Evolutionary conservation across 768 basidiomycete genomes (phyloP), one percentile per base, ranked within the genome.

Genomic region (Lentinula boryana): DNA sequence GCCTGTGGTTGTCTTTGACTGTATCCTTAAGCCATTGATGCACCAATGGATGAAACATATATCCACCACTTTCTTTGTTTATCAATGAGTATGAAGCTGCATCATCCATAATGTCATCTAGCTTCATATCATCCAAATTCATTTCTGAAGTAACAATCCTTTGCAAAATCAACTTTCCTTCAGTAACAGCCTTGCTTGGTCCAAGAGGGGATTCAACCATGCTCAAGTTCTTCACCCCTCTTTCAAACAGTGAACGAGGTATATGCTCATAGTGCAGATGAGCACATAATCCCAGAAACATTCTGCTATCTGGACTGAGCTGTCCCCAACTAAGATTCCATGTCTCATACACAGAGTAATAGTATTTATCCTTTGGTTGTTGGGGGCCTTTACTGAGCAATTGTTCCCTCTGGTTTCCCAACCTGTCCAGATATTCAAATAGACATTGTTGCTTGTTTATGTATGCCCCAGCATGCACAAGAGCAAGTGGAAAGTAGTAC

Each of bases 401-500:
- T 0, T 52, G 15, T n/a, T 40, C 12, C 16, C 50, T 3, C 2
- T 52, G 33, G 8, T 31, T 41, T n/a, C 32, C 6, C 3, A 36
- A 38, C n/a, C 18, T 31, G 18, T 32, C 41, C 2, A 60, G 35
- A 27, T 60, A 60, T 6, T 5, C 41, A 15, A 21, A 16, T 4
- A 60, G 38, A 21, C 52, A 46, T 3, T 50, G 32, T 18, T 40
- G 40, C 12, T 53, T 32, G 4, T 9, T 23, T 32, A 53, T 60
- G 41, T 60, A 60, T 12, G 48, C 36, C 13, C 59, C 50, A n/a
- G 59, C 59, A 35, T 60, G 59, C 12, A 40, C 52, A 9, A 60
- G 10, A 10, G 50, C 59, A 31, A 60, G 21, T 8, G 59, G 18
- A 15, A 60, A 52, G n/a, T 36, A 52, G 16, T 54, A 12, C 50